These are phyloP conservation scores for Trichothecium roseum DNA, from an alignment of 2,329 filamentous ascomycete genomes.

Conservation along the genomic window DNA sequence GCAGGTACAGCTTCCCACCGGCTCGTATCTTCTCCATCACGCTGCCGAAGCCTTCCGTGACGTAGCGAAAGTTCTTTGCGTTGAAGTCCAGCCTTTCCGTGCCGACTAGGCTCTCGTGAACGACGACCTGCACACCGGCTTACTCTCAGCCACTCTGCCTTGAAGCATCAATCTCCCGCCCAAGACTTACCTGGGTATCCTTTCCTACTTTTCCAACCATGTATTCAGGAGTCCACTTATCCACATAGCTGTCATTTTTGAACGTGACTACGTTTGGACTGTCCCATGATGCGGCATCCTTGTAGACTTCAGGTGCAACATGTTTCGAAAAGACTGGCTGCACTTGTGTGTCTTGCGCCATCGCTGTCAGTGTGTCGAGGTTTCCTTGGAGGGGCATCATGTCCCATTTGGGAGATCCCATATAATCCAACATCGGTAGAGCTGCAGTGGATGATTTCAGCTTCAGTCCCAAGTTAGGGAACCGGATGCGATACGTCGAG, in stretches of 20 bases:
- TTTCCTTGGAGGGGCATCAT: too few species aligned
- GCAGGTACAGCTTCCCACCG: slow-evolving; percentile 58
- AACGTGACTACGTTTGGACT: too few species aligned
- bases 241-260: slow-evolving; percentile 50
- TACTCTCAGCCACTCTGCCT: neutral
- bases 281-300: too few species aligned
- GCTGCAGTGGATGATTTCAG: neutral
- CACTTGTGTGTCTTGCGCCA: too few species aligned
- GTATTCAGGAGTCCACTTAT: slow-evolving; percentile 59
- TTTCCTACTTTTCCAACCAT: slow-evolving; percentile 51
- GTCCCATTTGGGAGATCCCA: slow-evolving; percentile 15
- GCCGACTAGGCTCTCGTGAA: slow-evolving; percentile 53
- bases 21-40: slow-evolving; percentile 51
- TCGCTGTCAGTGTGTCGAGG: too few species aligned
- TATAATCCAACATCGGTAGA: slow-evolving; percentile 5
- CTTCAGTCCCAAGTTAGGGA: slow-evolving; percentile 6
- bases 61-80: slow-evolving; percentile 72
- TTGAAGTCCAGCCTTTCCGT: slow-evolving; percentile 67
- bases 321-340: too few species aligned
- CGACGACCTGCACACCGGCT: slow-evolving; percentile 43
- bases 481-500: slow-evolving; percentile 36
- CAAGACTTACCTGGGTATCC: slow-evolving; percentile 44
- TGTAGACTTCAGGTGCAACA: too few species aligned
- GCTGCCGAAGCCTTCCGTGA: slow-evolving; percentile 52
- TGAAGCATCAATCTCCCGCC: neutral